Conservation (phyloP, 129 eudicot genomes). For the Flaveria robusta region DNA sequence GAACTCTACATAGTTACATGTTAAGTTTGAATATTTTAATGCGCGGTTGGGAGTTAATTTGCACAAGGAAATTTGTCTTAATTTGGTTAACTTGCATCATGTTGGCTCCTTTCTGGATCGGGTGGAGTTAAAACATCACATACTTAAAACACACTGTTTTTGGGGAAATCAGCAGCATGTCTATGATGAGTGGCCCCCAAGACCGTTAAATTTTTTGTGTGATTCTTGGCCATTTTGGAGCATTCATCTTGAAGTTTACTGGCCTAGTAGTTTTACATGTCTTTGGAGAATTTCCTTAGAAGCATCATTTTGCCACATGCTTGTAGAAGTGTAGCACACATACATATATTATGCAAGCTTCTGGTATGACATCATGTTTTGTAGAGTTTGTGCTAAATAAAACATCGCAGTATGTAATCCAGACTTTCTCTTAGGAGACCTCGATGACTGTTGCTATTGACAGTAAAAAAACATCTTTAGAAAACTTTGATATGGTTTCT, state of each 20-base stretch:
- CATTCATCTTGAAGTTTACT: not conserved
- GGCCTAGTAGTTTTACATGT: not conserved
- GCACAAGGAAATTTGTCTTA: conserved; percentile 22
- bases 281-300: not conserved
- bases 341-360: not conserved
- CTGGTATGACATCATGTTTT: not conserved
- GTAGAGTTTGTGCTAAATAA: not conserved
- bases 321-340: not conserved
- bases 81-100: conserved; percentile 15
- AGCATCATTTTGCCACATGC: conserved; percentile 20
- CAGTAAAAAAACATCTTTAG: not conserved
- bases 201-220: not conserved
- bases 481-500: conserved; percentile 3
- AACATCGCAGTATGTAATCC: conserved; percentile 1
- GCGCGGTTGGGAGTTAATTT: conserved; percentile 18
- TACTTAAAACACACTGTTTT: not conserved
- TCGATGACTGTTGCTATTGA: not conserved
- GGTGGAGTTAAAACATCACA: not conserved
- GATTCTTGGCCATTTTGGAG: conserved; percentile 21
- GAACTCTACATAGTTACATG: conserved; percentile 17
- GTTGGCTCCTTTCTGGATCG: conserved; percentile 22
- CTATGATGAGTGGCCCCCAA: conserved; percentile 1
- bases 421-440: conserved; percentile 20
- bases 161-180: conserved; percentile 13
- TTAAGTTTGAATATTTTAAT: conserved; percentile 22